A percentile compares a stretch with the other conserved stretches of the same genome.
These are phyloP conservation scores for Megacollybia platyphylla DNA, from an alignment of 1,284 basidiomycete genomes.

Conservation along the genomic window DNA sequence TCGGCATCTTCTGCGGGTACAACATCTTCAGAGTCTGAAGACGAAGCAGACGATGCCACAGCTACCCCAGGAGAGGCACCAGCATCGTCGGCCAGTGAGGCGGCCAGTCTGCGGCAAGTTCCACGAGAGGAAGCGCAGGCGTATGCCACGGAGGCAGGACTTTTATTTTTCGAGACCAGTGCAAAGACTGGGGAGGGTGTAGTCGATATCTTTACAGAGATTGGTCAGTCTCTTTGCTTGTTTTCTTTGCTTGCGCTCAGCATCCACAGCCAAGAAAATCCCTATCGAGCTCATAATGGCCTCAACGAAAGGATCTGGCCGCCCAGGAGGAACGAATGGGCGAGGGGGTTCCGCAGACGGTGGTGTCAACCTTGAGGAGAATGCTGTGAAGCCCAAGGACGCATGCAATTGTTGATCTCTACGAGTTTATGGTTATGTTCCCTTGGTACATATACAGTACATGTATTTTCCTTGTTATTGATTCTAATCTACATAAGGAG, in stretches of 20 bases:
- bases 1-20: constrained; percentile 40
- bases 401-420: constrained; percentile 61
- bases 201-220: constrained; percentile 96
- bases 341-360: constrained; percentile 40
- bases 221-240: constrained; percentile 41
- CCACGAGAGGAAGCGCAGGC: constrained; percentile 90
- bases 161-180: constrained; percentile 96
- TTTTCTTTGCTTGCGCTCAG: constrained; percentile 1
- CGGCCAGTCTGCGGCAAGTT: constrained; percentile 76
- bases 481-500: constrained; percentile 42
- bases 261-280: constrained; percentile 77
- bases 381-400: constrained; percentile 54
- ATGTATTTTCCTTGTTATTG: constrained; percentile 7
- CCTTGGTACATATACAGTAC: constrained; percentile 7
- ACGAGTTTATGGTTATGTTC: constrained; percentile 5
- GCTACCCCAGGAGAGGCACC: constrained; percentile 69
- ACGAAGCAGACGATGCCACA: constrained; percentile 77
- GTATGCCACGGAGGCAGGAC: constrained; percentile 86
- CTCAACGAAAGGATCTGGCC: constrained; percentile 51
- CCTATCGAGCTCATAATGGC: constrained; percentile 88
- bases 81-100: constrained; percentile 33
- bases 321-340: constrained; percentile 44
- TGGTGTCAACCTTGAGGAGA: constrained; percentile 65
- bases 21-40: constrained; percentile 54
- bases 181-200: constrained; percentile 98